These are phyloP conservation scores for Rhizopogon sp. DNA, from an alignment of 768 basidiomycete species.

Conservation along the genomic window DNA sequence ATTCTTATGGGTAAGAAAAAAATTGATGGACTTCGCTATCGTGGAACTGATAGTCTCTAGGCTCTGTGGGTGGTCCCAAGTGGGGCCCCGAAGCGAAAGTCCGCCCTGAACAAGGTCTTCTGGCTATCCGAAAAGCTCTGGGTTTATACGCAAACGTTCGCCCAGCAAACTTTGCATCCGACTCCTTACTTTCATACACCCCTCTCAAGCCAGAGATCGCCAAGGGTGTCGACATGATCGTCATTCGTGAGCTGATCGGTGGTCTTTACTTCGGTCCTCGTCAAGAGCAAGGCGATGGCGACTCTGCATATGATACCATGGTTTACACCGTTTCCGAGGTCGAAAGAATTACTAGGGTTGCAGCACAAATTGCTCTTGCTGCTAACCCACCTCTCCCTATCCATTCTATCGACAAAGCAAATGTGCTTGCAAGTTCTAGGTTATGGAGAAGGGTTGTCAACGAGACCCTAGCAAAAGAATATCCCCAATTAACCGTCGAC, in stretches of 20 bases:
- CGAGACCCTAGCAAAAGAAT: slow-evolving; percentile 79
- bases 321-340: slow-evolving; percentile 90
- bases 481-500: slow-evolving; percentile 80
- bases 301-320: slow-evolving; percentile 89
- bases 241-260: slow-evolving; percentile 94
- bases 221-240: slow-evolving; percentile 84
- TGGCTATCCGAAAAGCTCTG: slow-evolving; percentile 83
- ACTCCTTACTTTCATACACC: slow-evolving; percentile 79
- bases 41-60: slow-evolving; percentile 35
- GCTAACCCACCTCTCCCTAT: slow-evolving; percentile 81
- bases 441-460: slow-evolving; percentile 93
- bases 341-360: slow-evolving; percentile 91
- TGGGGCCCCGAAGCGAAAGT: slow-evolving; percentile 90
- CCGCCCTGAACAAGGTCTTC: slow-evolving; percentile 89
- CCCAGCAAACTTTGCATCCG: slow-evolving; percentile 91
- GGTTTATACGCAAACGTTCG: slow-evolving; percentile 98
- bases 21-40: background rate
- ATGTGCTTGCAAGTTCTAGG: slow-evolving; percentile 91
- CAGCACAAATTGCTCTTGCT: slow-evolving; percentile 85
- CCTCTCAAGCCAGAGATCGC: slow-evolving; percentile 87
- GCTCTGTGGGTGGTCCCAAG: slow-evolving; percentile 97
- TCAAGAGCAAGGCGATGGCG: slow-evolving; percentile 73
- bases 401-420: slow-evolving; percentile 97
- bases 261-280: slow-evolving; percentile 94
- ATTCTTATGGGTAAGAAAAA: slow-evolving; percentile 79